Evolutionary conservation across 139 green algal genomes (phyloP), one percentile per base, ranked within the genome.

Genomic region (Chlamydomonas schloesseri): DNA sequence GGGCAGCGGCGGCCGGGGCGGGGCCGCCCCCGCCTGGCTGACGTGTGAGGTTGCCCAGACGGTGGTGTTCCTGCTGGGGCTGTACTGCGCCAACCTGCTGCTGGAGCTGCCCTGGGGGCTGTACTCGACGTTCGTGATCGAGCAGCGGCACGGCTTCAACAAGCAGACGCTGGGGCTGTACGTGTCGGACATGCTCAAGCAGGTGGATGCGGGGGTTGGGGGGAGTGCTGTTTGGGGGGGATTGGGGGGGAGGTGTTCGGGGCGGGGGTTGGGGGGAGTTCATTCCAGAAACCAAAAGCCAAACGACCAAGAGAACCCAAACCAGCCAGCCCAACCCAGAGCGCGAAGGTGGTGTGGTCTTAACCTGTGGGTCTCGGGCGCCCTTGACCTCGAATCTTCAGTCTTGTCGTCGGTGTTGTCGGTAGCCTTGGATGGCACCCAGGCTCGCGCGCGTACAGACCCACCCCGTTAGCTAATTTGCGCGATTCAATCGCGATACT

Each of bases 91-190:
- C 28, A 87, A 87, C 29, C 55, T 87, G 71, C 36, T 94, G 15
- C 82, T 94, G 76, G 84, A 86, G 31, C 46, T 98, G 72, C 96
- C 96, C 0, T 99, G 94, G 93, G 91, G 73, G 17, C 53, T 93
- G 9, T 99, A 95, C 89, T 81, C 26, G 24, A 99, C 96, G 0
- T 99, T 87, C 71, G 82, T 88, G 70, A 73, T 87, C 50, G 78
- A 90, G 79, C 55, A 95, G 47, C 81, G 87, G 20, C 96, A 99
- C 77, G 96, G 96, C 62, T 99, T 99, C 93, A 99, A 99, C 95
- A 97, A 97, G 81, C 95, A 96, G 82, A 98, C 94, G 0, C 36
- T 77, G n/a, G 31, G 57, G 9, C 89, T 97, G 5, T 98, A 97
- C 73, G 37, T 96, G 1, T 87, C 68, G 3, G 96, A 99, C 83